phyloP scores from a whole-genome alignment of 306 rosid genomes.

The Vigna trinervia region DNA sequence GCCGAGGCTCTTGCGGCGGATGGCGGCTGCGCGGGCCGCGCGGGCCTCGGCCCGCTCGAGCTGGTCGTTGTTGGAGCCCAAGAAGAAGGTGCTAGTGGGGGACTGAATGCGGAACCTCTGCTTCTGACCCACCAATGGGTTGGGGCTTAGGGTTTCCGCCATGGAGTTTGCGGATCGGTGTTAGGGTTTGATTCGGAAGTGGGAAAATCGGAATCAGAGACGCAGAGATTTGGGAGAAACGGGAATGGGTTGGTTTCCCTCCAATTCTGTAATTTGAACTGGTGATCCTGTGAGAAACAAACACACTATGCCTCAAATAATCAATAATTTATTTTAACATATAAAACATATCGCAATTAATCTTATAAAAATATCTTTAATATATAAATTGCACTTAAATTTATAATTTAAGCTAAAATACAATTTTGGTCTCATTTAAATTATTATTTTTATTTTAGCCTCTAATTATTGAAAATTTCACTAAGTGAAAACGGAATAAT shows the following conservation, averaged over 20 bases:
- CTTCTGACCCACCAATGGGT: conserved; percentile 50
- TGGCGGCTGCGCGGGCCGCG: conserved; percentile 88
- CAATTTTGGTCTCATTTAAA: no score
- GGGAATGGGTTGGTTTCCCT: conserved; percentile 59
- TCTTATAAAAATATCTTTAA: no score
- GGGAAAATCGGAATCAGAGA: conserved; percentile 31
- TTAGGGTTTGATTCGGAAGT: conserved; percentile 38
- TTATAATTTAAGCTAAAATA: no score
- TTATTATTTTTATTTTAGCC: no score
- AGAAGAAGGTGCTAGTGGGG: conserved; percentile 80
- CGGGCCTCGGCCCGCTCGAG: conserved; percentile 93
- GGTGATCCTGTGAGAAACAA: neutral
- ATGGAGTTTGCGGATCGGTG: conserved; percentile 43
- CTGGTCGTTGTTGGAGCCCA: conserved; percentile 89
- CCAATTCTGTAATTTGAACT: conserved; percentile 57
- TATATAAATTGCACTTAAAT: no score
- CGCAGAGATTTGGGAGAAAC: conserved; percentile 20
- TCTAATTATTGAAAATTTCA: no score
- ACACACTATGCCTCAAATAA: neutral
- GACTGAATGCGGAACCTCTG: conserved; percentile 84
- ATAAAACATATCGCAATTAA: no score
- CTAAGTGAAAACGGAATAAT: no score
- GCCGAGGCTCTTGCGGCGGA: conserved; percentile 65
- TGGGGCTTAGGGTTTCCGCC: conserved; percentile 82
- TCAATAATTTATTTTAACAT: no score